Base-by-base conservation (phyloP, 2,329 filamentous ascomycete genomes). In the Hansfordia pulvinata region DNA sequence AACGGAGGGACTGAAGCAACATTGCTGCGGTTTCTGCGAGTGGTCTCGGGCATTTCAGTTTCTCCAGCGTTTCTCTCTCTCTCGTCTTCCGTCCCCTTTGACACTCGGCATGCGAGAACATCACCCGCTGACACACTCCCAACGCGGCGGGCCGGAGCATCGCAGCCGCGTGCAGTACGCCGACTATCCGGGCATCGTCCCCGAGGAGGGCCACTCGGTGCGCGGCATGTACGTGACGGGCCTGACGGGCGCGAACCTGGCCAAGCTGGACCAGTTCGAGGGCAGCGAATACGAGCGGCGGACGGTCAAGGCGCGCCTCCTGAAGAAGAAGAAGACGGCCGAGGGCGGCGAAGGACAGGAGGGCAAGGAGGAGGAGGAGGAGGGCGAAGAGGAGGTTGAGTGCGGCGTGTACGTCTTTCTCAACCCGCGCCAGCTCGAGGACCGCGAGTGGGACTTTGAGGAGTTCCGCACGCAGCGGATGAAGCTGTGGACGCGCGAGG, bases 401-500 rank as follows among this genome's bases (percentile, higher is more conserved):
- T 65, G 74, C 3, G 58, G 66, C 27, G 71, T 72, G 9, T 86
- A 86, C 46, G 63, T 85, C 5, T 85, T 67, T 51, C 56, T 60
- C 23, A 35, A 56, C 2, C 48, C 55, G 10, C 37, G 50, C 1
- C 19, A 43, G 0, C 54, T 96, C 11, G 83, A 93, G 49, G 59
- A 68, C 17, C 52, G 58, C 13, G 85, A 93, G 49, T 96, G 88
- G 88, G 82, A 93, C 48, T 90, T 85, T 54, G 73, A 76, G 25
- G 72, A 80, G 35, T 96, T 94, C 47, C 71, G 77, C 34, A 61
- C 63, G 40, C 76, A 90, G 34, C 93, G 85, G 58, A 54, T 73
- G 54, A 47, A 47, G 29, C 30, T 43, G 4, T 74, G 67, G 68
- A 62, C 64, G 5, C 50, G 64, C n/a, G 58, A 56, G 17, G 60